Percentiles rank a stretch among this genome's conserved stretches.
Conservation (phyloP, 148 eudicot species). For the Selenicereus undatus region DNA sequence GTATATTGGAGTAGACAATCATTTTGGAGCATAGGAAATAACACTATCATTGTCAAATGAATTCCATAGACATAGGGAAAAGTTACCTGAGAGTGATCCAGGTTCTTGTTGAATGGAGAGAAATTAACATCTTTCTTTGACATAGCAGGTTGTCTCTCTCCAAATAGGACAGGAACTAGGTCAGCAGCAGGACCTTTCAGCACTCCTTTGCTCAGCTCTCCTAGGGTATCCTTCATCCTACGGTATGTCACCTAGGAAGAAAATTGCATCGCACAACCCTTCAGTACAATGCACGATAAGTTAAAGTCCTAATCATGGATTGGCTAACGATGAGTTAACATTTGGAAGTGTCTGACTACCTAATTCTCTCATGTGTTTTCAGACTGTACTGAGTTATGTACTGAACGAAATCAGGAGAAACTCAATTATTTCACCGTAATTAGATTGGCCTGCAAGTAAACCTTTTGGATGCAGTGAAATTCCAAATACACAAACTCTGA, state of each 20-base stretch:
- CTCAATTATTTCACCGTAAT: background rate
- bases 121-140: constrained; percentile 65
- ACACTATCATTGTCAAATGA: background rate
- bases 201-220: constrained; percentile 85
- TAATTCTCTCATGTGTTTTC: background rate
- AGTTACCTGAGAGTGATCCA: constrained; percentile 92
- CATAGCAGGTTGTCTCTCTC: constrained; percentile 66
- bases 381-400: background rate
- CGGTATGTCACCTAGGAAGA: constrained; percentile 81
- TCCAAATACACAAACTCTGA: background rate
- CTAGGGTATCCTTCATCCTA: constrained; percentile 88
- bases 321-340: background rate
- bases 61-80: background rate
- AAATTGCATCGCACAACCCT: constrained; percentile 11
- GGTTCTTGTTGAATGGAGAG: constrained; percentile 60
- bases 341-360: background rate
- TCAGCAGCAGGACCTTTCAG: constrained; percentile 87
- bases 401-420: background rate
- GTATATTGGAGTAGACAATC: background rate
- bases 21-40: background rate
- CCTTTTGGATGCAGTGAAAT: background rate
- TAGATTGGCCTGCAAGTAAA: background rate
- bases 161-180: constrained; percentile 89
- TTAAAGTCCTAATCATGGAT: background rate
- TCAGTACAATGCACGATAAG: constrained; percentile 10